phyloP scores from a whole-genome alignment of 108 stramenopile genomes.

The Aureococcus anophagefferens region DNA sequence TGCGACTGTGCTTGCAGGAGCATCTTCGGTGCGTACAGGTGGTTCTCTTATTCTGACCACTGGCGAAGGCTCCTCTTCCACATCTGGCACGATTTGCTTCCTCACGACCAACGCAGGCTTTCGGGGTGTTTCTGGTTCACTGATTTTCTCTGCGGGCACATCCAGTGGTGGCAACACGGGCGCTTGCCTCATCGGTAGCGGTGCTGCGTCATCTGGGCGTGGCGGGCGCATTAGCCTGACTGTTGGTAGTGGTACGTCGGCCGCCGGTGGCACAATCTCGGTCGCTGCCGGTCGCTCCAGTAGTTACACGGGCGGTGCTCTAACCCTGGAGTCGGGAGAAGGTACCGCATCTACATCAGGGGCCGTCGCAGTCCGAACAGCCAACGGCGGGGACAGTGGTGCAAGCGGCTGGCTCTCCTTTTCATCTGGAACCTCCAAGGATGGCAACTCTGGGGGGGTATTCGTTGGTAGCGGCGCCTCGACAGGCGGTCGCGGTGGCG shows the following conservation, averaged over 20 bases:
- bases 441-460: neutral
- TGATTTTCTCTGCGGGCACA: neutral
- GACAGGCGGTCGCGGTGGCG: neutral
- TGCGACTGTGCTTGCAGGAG: neutral
- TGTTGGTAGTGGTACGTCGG: slow-evolving; percentile 20
- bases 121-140: neutral
- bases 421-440: neutral
- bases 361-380: neutral
- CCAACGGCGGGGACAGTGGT: neutral
- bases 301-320: neutral
- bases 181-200: neutral
- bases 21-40: slow-evolving; percentile 3
- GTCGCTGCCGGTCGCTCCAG: slow-evolving; percentile 18
- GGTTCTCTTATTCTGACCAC: slow-evolving; percentile 19
- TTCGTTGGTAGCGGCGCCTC: neutral
- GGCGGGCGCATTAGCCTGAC: slow-evolving; percentile 9
- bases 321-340: neutral
- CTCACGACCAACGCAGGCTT: neutral
- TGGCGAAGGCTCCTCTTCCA: slow-evolving; percentile 7
- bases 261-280: slow-evolving; percentile 20
- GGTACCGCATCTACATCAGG: neutral
- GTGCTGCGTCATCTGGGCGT: neutral
- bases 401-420: neutral
- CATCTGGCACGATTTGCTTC: slow-evolving; percentile 12
- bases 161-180: neutral